Percentiles rank a stretch among this genome's conserved stretches.
Evolutionary conservation across 2,329 filamentous ascomycete genomes (phyloP).

Genomic region (Arachnomyces sp.): DNA sequence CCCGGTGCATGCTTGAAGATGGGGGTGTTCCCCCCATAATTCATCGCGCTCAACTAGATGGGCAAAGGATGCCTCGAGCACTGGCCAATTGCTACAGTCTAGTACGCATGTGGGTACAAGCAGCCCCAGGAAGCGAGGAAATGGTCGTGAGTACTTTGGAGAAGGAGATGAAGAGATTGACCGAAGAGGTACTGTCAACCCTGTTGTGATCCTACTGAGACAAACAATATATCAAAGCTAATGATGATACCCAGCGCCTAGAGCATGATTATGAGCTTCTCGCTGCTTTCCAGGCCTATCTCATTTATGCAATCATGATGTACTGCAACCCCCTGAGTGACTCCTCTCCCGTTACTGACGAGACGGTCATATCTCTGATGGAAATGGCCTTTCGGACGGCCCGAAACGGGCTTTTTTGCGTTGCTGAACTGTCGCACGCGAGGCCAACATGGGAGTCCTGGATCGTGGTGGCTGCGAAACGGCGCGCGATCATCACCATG

Average conservation of each 20-base stretch:
- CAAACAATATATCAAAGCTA: background rate
- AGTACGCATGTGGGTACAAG: constrained; percentile 22
- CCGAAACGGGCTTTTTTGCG: constrained; percentile 38
- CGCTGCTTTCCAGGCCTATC: constrained; percentile 45
- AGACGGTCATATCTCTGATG: constrained; percentile 45
- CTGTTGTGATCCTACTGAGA: background rate
- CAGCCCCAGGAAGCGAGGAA: constrained; percentile 18
- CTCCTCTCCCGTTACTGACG: constrained; percentile 28
- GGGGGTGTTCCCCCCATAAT: constrained; percentile 18
- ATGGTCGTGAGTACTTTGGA: constrained; percentile 16
- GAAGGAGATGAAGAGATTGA: constrained; percentile 20
- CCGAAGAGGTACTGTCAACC: constrained; percentile 10
- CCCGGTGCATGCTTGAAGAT: constrained; percentile 13
- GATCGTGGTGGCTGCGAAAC: constrained; percentile 47
- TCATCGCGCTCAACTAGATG: constrained; percentile 16
- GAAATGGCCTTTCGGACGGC: constrained; percentile 39
- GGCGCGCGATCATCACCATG: constrained; percentile 45
- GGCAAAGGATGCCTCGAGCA: constrained; percentile 6
- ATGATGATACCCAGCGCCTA: constrained; percentile 9
- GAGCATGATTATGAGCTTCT: constrained; percentile 27
- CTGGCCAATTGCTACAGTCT: constrained; percentile 22
- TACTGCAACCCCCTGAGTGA: constrained; percentile 34
- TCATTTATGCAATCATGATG: constrained; percentile 46
- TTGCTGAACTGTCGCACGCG: constrained; percentile 30
- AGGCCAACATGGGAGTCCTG: constrained; percentile 48